A percentile compares a stretch with the other conserved stretches of the same genome.
Evolutionary conservation across 2,329 filamentous ascomycete species (phyloP).

Genomic region (Clarireedia hainanense): DNA sequence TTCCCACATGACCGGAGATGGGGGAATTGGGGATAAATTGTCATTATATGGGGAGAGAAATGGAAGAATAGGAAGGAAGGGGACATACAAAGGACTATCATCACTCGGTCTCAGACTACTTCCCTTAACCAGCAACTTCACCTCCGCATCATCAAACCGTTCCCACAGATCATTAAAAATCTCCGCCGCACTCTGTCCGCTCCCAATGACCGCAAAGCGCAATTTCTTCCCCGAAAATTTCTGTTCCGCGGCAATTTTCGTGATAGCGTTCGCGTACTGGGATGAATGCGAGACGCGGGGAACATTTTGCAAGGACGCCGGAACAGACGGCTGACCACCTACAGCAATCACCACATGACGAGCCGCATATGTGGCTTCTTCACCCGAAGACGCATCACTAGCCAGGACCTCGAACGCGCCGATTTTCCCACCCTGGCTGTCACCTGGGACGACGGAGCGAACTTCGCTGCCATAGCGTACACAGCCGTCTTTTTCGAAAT

Average conservation of each 20-base stretch:
- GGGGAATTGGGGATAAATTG: too few species aligned
- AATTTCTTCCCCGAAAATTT: conserved; percentile 14
- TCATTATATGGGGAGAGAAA: background rate
- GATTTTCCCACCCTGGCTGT: conserved; percentile 21
- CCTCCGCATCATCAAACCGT: conserved; percentile 68
- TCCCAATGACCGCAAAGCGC: conserved; percentile 72
- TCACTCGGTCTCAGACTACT: conserved; percentile 84
- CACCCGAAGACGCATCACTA: conserved; percentile 29
- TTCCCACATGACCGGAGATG: background rate
- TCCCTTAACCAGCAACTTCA: conserved; percentile 71
- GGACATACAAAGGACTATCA: conserved; percentile 83
- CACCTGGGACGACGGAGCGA: conserved; percentile 38
- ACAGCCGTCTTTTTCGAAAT: conserved; percentile 51
- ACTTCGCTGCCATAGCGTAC: conserved; percentile 74
- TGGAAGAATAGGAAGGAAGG: background rate
- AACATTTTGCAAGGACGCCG: conserved; percentile 61
- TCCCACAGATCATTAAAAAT: conserved; percentile 85
- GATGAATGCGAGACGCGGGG: conserved; percentile 81
- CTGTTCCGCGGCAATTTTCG: conserved; percentile 40
- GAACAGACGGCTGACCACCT: conserved; percentile 61
- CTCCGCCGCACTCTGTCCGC: conserved; percentile 88
- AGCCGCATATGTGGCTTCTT: conserved; percentile 33
- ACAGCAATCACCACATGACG: conserved; percentile 54
- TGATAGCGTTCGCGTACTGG: conserved; percentile 63
- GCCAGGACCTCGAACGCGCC: conserved; percentile 27